Base-by-base conservation (phyloP, 129 eudicot species). In the Saussurea involucrata region DNA sequence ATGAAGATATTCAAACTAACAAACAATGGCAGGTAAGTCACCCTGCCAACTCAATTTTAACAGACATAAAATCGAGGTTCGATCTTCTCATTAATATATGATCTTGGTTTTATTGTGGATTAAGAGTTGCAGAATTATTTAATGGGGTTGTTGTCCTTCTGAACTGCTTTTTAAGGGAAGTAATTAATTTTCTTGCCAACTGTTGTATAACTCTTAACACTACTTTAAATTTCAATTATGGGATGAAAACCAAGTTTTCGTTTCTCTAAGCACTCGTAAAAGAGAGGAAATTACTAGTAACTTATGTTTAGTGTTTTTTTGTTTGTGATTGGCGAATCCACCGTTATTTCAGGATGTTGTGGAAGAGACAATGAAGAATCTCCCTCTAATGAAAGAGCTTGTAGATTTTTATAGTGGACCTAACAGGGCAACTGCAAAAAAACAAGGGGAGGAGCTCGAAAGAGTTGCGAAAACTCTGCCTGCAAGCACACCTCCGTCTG, bases 391-490 rank as follows among this genome's bases (percentile, higher is more conserved):
- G 84, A 87, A 89, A 79, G 83, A 88, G 84, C 79, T 95, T 22
- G 96, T 90, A 8, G 99, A 95, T 74, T 71, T 80, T 28, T 95
- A 90, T 36, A 78, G 92, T 78, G 99, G 99, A 77, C 97, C 96
- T 25, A 87, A 92, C 70, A 83, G 84, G 75, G 86, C 85, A 40
- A 95, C 99, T 73, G 96, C 99, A 49, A 95, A 88, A 84, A 67
- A 82, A 85, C 97, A 95, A 80, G 82, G 80, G 40, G 86, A 77
- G 75, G 99, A 95, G 84, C 88, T 95, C 69, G 88, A 92, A 85
- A 88, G 96, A 80, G 96, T 95, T 72, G 99, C 97, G 55, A 90
- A 95, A 78, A 90, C 96, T 36, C 84, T 92, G 84, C 99, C 99
- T 66, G 84, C 71, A 66, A 86, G 82, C 65, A 88, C 85, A 22